Evolutionary conservation across 345 rosid genomes (phyloP), one percentile per base, ranked within the genome.

Genomic region (Turnera subulata): DNA sequence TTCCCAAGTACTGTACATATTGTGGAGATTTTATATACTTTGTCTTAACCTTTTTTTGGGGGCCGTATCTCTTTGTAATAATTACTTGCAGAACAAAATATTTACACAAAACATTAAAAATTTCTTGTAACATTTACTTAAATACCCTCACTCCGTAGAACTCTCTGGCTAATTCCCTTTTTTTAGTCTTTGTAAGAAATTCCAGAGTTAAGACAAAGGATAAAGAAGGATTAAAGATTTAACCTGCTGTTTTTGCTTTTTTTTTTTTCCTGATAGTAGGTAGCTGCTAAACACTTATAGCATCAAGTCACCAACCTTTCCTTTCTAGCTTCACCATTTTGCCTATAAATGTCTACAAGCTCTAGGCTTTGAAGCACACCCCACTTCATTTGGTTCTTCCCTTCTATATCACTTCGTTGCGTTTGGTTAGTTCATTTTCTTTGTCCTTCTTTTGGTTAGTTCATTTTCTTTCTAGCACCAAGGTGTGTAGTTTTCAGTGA

Each of bases 341-440:
- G 18, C 10, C 61, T 55, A 40, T 56, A 65, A 65, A 50, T 50
- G 39, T n/a, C n/a, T 14, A 32, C 51, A n/a, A 25, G 12, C 33
- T 50, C 62, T 8, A 21, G 11, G 32, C 62, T 42, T 50, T 56
- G 14, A 26, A 18, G 38, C 56, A 39, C 56, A 39, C 67, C 29
- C 2, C 65, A 32, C 62, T 22, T 19, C 57, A 21, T 58, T 65
- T 22, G 47, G 39, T 40, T 47, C 18, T 33, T 20, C 42, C 17
- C 46, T 52, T n/a, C 19, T 12, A 1, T 22, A 29, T 53, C 50
- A 6, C 47, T 48, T 14, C 21, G 8, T 48, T 48, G 17, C 29
- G 42, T 39, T 64, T 40, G 62, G 56, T 49, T 40, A 47, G 62
- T 64, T 29, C 6, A 0, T 39, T 56, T 24, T 39, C 16, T 26